A percentile compares a stretch with the other conserved stretches of the same genome.
Evolutionary conservation across 2,329 filamentous ascomycete species (phyloP).

Genomic region (Nemania sp.): DNA sequence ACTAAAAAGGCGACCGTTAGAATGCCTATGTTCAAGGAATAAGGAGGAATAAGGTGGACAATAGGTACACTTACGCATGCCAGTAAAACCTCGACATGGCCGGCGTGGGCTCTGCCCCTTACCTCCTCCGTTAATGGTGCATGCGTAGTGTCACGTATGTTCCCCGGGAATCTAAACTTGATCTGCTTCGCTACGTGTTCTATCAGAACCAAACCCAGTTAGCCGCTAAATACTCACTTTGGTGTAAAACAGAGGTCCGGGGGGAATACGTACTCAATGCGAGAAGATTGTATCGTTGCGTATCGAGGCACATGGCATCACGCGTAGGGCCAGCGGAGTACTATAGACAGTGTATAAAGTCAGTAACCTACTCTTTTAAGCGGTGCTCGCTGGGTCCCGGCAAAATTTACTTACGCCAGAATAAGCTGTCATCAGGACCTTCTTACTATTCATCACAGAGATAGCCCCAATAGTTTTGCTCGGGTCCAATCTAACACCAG

Average conservation of each 20-base stretch:
- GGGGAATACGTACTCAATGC: constrained; percentile 19
- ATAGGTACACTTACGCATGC: constrained; percentile 26
- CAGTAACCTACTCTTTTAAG: too few species aligned
- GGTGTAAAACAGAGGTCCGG: neutral
- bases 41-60: too few species aligned
- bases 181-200: constrained; percentile 29
- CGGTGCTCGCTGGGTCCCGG: too few species aligned
- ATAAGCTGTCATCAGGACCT: constrained; percentile 30
- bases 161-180: constrained; percentile 29
- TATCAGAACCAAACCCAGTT: neutral
- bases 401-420: too few species aligned
- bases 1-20: neutral
- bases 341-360: too few species aligned
- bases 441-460: constrained; percentile 15
- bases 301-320: constrained; percentile 27
- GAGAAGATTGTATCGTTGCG: constrained; percentile 28
- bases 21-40: too few species aligned
- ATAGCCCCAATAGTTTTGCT: constrained; percentile 34
- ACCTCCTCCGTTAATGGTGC: constrained; percentile 17
- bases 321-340: constrained; percentile 18
- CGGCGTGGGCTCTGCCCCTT: constrained; percentile 32
- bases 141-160: constrained; percentile 27
- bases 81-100: constrained; percentile 35
- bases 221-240: neutral
- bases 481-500: constrained; percentile 24